Conservation (phyloP, 352 stramenopile genomes). For the Pythium utonaiense region DNA sequence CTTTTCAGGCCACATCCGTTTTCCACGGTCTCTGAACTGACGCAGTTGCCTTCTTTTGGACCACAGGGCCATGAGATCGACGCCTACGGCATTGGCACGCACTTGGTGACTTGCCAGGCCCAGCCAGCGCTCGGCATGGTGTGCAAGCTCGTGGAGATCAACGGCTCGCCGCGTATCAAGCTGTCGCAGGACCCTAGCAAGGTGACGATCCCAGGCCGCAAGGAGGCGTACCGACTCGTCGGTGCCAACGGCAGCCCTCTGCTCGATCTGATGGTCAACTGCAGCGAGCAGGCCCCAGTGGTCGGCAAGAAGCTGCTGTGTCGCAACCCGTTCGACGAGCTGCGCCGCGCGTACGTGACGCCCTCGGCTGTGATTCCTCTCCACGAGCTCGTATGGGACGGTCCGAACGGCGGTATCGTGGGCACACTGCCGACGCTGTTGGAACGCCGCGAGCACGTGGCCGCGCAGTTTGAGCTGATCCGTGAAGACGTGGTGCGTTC, state of each 20-base stretch:
- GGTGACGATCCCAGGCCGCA: slow-evolving; percentile 90
- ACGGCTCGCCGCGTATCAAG: slow-evolving; percentile 96
- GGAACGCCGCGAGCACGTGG: slow-evolving; percentile 83
- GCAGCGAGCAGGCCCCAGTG: slow-evolving; percentile 74
- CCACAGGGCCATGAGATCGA: slow-evolving; percentile 93
- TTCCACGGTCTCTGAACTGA: too few relatives aligned
- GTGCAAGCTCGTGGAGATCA: slow-evolving; percentile 99
- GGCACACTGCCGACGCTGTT: slow-evolving; percentile 65
- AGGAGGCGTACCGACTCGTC: slow-evolving; percentile 90
- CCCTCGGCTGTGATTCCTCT: slow-evolving; percentile 88
- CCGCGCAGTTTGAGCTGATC: slow-evolving; percentile 90
- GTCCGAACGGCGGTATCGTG: slow-evolving; percentile 69
- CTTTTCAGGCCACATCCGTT: too few relatives aligned
- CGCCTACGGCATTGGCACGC: slow-evolving; percentile 94
- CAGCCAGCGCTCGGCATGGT: slow-evolving; percentile 99
- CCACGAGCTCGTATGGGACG: slow-evolving; percentile 90
- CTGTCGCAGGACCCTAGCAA: slow-evolving; percentile 97
- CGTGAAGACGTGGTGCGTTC: slow-evolving; percentile 93
- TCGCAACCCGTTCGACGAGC: slow-evolving; percentile 95
- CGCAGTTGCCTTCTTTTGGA: too few relatives aligned
- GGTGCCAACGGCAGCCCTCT: slow-evolving; percentile 85
- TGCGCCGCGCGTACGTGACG: slow-evolving; percentile 93
- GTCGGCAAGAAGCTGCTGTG: slow-evolving; percentile 90
- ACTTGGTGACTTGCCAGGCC: slow-evolving; percentile 97
- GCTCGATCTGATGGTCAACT: slow-evolving; percentile 89